Base-by-base conservation (phyloP, 306 rosid genomes). In the Alnus glutinosa region DNA sequence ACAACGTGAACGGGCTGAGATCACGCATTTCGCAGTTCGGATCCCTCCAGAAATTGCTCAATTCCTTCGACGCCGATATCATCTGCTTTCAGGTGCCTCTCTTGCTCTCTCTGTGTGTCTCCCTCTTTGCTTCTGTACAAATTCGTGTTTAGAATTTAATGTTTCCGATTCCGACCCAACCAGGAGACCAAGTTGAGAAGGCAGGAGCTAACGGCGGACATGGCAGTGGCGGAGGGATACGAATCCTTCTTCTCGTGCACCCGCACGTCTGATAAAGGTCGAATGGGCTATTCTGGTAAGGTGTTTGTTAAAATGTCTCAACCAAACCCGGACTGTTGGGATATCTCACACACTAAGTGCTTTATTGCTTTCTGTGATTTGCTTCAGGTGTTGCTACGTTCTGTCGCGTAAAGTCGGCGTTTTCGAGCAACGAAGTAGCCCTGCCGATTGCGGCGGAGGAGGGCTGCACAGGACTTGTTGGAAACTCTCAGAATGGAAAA, bases 221-320 rank as follows among this genome's bases (percentile, higher is more conserved):
- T 90, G 83, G 89, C 90, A 2, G 89, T 88, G 89, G 91, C 93
- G 0, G 92, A 82, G 12, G 99, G 98, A 2, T 95, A 93, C 77
- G 98, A 95, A 57, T 89, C 97, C 4, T 95, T 93, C 89, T 86
- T 90, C 75, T 95, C 98, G 57, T 93, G 96, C 86, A 89, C 97
- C 8, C 89, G 92, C 58, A 83, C 97, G 72, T 86, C 89, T 19
- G 83, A 91, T 50, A 84, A 81, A 73, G 97, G 97, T 36, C 96
- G 98, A 71, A 79, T 91, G 14, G 98, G 90, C 1, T 95, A 95
- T 74, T 91, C 98, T 37, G 97, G 97, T 95, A 75, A 91, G 71
- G 39, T 71, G 75, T 70, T 83, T 79, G 66, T 11, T 75, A 23
- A 74, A 84, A 34, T 72, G 79, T 81, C 83, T 77, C 83, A 74